phyloP scores from a whole-genome alignment of 2,329 filamentous ascomycete species.

The Penicillium digitatum region DNA sequence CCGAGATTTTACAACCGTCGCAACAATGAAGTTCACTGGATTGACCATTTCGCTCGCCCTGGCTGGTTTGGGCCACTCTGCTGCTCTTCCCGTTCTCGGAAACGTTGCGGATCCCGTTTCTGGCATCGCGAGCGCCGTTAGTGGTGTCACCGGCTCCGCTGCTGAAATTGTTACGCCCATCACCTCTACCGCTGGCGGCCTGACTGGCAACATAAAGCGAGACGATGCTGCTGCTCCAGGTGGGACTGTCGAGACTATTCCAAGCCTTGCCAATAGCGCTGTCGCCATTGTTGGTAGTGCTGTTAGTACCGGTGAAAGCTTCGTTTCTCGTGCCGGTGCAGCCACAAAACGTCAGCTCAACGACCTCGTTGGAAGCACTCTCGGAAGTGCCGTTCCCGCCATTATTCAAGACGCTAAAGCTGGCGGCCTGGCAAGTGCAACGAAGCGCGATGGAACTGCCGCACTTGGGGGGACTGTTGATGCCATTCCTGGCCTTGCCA shows the following conservation, averaged over 20 bases:
- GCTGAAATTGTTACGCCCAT: background rate
- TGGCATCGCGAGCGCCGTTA: slow-evolving; percentile 5
- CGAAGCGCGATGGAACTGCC: slow-evolving; percentile 1
- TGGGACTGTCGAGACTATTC: slow-evolving; percentile 1
- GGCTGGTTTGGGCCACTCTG: slow-evolving; percentile 29
- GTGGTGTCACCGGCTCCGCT: background rate
- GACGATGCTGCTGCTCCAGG: background rate
- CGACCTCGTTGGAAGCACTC: background rate
- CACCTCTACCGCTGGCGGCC: background rate
- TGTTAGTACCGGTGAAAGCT: slow-evolving; percentile 16
- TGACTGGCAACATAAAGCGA: slow-evolving; percentile 5
- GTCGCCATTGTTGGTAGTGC: slow-evolving; percentile 13
- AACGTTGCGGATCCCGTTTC: slow-evolving; percentile 1
- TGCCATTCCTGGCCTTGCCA: background rate
- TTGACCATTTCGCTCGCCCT: slow-evolving; percentile 32
- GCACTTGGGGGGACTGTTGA: background rate
- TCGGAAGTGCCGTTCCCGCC: background rate
- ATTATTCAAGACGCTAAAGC: background rate
- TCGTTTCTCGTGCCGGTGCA: background rate
- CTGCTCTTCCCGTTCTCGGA: slow-evolving; percentile 25
- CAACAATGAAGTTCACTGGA: slow-evolving; percentile 39
- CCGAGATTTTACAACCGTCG: slow-evolving; percentile 2
- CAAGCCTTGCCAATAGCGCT: slow-evolving; percentile 13
- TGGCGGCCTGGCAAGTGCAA: background rate
- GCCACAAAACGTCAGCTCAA: background rate